Evolutionary conservation across 106 monocot genomes (phyloP).

Genomic region (Acorus gramineus): DNA sequence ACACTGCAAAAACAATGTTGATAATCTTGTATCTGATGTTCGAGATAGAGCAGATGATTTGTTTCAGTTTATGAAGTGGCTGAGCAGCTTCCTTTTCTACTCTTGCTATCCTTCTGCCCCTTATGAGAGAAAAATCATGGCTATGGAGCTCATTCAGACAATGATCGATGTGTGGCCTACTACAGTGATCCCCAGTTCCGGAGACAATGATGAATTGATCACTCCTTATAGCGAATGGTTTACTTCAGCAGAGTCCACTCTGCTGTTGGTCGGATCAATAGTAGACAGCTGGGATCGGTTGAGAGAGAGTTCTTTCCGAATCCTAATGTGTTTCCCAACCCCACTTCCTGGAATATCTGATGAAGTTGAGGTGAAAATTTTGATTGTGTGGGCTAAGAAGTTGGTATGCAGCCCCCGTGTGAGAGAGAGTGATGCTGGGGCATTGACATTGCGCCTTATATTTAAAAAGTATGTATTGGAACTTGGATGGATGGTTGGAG

Average conservation of each 20-base stretch:
- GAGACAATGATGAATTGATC: slow-evolving; percentile 22
- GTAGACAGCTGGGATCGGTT: slow-evolving; percentile 97
- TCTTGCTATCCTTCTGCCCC: slow-evolving; percentile 98
- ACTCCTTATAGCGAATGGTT: slow-evolving; percentile 62
- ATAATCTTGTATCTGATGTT: slow-evolving; percentile 3
- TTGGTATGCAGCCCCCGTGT: slow-evolving; percentile 92
- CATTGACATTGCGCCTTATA: slow-evolving; percentile 73
- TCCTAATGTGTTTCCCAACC: slow-evolving; percentile 76
- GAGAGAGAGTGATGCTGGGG: slow-evolving; percentile 98
- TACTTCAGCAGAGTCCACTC: slow-evolving; percentile 58
- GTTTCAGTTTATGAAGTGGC: slow-evolving; percentile 83
- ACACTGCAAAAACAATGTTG: not conserved
- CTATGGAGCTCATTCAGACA: slow-evolving; percentile 90
- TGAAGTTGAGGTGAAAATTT: slow-evolving; percentile 32
- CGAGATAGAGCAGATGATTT: slow-evolving; percentile 49
- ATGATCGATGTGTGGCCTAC: slow-evolving; percentile 85
- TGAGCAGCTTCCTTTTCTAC: slow-evolving; percentile 71
- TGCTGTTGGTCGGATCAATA: slow-evolving; percentile 78
- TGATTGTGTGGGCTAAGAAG: slow-evolving; percentile 79
- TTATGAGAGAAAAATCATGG: slow-evolving; percentile 97
- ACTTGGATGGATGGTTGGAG: slow-evolving; percentile 50
- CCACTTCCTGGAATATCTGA: slow-evolving; percentile 84
- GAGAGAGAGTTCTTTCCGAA: slow-evolving; percentile 80
- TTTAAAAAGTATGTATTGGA: slow-evolving; percentile 90
- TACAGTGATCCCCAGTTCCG: not conserved